Base-by-base conservation (phyloP, 257 asterid species). In the Solanum phureja region DNA sequence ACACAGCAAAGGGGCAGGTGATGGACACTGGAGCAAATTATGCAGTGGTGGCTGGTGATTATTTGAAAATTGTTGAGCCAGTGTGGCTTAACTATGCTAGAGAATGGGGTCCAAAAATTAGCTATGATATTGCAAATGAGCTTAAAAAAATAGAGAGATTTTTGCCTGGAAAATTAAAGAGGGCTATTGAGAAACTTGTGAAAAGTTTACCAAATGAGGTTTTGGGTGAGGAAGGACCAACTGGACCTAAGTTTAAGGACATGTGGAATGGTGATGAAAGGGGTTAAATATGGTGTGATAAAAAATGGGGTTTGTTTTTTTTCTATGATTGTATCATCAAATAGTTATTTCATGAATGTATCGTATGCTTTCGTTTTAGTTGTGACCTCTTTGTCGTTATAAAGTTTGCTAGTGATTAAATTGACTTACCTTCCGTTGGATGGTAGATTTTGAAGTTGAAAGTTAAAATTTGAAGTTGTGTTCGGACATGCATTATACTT, bases 241-340 rank as follows among this genome's bases (percentile, higher is more conserved):
- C 89, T 33, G 99, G 99, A 13, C 99, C 99, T 8, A 96, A 93
- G 90, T 92, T 91, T 89, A 96, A 96, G 87, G 97, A 94, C 77
- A 92, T 86, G 89, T 96, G 98, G 99, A 18, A 18, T 88, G 96
- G 96, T 69, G 99, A 96, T 92, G 99, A 96, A 89, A 93, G 94
- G 74, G 84, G 77, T 76, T 94, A 68, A 85, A 27, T 13, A 29
- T 16, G 10, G 62, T 29, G 16, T 79, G 18, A 27, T 44, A 1
- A 79, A 44, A 56, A n/a, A 77, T 6, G n/a, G 38, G 37, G 18
- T 16, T 44, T 16, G 3, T 5, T 42, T 42, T 24, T 12, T 44
- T 44, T 16, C 68, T 6, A 75, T 23, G 49, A 35, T 74, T 76
- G 83, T 76, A 21, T 23, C 5, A 23, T n/a, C 21, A 37, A 23